Evolutionary conservation across 2,329 filamentous ascomycete genomes (phyloP).

Genomic region (Paecilomyces fulvus): DNA sequence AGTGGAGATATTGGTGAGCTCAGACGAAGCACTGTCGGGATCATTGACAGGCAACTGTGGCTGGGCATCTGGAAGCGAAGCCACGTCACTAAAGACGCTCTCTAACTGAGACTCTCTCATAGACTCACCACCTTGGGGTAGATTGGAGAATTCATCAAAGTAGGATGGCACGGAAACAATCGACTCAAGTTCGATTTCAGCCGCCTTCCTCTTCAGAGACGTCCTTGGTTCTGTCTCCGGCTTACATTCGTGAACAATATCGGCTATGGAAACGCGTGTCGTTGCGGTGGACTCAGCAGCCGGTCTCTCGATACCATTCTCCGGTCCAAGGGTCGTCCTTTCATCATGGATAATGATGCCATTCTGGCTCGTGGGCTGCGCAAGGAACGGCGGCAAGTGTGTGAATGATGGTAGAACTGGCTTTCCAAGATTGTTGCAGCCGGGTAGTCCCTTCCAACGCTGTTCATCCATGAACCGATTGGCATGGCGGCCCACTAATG

Average conservation of each 20-base stretch:
- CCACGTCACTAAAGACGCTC: conserved; percentile 3
- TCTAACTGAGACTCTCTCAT: conserved; percentile 1
- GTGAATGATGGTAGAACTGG: background rate
- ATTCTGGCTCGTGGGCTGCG: background rate
- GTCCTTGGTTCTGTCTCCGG: background rate
- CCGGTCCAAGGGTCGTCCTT: background rate
- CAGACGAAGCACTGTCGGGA: conserved; percentile 7
- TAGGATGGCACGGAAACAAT: background rate
- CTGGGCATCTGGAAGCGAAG: conserved; percentile 18
- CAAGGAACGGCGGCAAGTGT: background rate
- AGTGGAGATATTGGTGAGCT: conserved; percentile 8
- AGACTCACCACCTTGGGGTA: background rate
- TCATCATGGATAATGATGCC: background rate
- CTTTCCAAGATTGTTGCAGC: background rate
- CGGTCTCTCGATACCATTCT: background rate
- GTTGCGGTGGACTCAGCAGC: background rate
- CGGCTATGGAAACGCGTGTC: conserved; percentile 10
- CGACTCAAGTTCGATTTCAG: conserved; percentile 15
- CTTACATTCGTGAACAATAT: conserved; percentile 8
- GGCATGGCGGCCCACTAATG: background rate
- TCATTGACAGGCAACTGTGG: conserved; percentile 8
- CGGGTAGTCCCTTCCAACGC: background rate
- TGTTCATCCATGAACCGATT: background rate
- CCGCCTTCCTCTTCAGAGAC: conserved; percentile 22
- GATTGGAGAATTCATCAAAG: background rate